Evolutionary conservation across 2,329 filamentous ascomycete genomes (phyloP).

Genomic region (Verticillium zaregamsianum): DNA sequence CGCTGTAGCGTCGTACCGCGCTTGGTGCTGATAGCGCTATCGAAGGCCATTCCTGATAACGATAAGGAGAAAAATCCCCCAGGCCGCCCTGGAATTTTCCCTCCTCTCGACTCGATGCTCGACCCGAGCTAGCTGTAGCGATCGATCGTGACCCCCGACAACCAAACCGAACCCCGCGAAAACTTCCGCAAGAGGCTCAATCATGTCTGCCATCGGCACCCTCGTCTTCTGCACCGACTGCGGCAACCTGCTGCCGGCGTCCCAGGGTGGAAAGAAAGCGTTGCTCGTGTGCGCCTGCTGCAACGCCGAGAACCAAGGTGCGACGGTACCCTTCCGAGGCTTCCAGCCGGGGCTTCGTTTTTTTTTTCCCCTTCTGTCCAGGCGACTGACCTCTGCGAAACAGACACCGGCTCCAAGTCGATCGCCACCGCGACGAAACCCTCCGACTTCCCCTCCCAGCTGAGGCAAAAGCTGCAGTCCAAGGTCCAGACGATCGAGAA

Average conservation of each 20-base stretch:
- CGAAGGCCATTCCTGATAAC: not conserved
- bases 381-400: not conserved
- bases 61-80: not conserved
- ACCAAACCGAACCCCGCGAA: not conserved
- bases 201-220: conserved; percentile 85
- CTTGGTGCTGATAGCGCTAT: not conserved
- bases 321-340: conserved; percentile 12
- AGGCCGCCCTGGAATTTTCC: not conserved
- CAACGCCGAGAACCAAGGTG: conserved; percentile 79
- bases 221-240: conserved; percentile 92
- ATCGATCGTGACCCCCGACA: not conserved
- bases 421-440: conserved; percentile 83
- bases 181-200: not conserved
- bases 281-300: conserved; percentile 82
- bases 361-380: not conserved
- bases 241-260: conserved; percentile 81
- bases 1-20: not conserved
- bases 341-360: not conserved
- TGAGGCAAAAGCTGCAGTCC: conserved; percentile 79
- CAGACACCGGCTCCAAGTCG: conserved; percentile 71
- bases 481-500: conserved; percentile 77
- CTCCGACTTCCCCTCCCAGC: conserved; percentile 82
- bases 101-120: not conserved
- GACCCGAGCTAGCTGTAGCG: not conserved
- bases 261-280: conserved; percentile 70